Conservation (phyloP, 148 eudicot genomes). For the Rhododendron williamsianum region DNA sequence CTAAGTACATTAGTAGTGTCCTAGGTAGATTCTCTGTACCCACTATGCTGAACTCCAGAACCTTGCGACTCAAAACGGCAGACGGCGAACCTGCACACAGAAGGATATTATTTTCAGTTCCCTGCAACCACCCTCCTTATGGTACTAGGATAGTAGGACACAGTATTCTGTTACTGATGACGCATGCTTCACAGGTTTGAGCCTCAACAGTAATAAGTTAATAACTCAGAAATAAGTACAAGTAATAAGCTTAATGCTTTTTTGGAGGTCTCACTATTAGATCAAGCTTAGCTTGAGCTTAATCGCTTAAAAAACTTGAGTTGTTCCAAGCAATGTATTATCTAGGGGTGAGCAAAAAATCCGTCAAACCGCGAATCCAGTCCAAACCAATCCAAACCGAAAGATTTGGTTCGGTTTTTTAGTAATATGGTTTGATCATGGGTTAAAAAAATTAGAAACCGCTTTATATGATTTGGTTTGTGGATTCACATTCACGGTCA, state of each 20-base stretch:
- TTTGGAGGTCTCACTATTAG: not conserved
- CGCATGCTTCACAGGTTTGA: not conserved
- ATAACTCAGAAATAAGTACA: not conserved
- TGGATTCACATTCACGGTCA: too few relatives aligned
- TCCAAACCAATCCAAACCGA: too few relatives aligned
- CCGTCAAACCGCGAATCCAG: too few relatives aligned
- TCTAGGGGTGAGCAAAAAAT: not conserved
- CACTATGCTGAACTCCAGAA: constrained; percentile 61
- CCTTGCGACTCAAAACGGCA: constrained; percentile 58
- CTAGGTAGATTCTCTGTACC: constrained; percentile 85
- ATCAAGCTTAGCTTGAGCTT: not conserved
- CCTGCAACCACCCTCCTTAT: not conserved
- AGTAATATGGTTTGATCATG: too few relatives aligned
- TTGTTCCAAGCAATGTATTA: not conserved
- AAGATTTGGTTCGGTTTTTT: too few relatives aligned
- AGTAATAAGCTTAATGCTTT: not conserved
- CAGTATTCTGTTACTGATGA: not conserved
- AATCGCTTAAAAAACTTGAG: not conserved
- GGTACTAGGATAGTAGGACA: not conserved
- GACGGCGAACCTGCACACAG: constrained; percentile 60
- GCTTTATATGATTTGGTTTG: too few relatives aligned
- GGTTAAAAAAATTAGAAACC: too few relatives aligned
- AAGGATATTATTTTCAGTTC: constrained; percentile 13
- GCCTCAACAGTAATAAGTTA: not conserved
- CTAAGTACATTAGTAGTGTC: constrained; percentile 73